Percentiles rank a stretch among this genome's conserved stretches.
Conservation (phyloP, 2,329 filamentous ascomycete species). For the Colletotrichum falcatum region DNA sequence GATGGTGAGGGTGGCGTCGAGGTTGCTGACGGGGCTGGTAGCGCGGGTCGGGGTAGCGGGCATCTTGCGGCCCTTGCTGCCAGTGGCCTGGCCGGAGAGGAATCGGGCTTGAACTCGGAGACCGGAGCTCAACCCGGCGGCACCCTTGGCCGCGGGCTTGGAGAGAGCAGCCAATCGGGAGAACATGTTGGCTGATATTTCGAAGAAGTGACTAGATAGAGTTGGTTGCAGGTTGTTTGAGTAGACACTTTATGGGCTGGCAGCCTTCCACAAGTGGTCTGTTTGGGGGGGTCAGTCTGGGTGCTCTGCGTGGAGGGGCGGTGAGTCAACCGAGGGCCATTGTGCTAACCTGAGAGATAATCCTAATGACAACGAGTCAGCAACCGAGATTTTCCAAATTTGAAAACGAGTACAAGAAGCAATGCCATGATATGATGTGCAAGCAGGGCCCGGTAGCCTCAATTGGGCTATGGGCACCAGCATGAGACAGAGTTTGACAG, state of each 20-base stretch:
- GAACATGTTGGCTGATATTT: conserved; percentile 64
- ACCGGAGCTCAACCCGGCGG: conserved; percentile 51
- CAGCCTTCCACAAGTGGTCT: conserved; percentile 68
- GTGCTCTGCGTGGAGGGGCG: conserved; percentile 45
- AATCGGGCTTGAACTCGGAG: conserved; percentile 51
- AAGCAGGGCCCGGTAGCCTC: conserved; percentile 14
- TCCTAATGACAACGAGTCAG: conserved; percentile 67
- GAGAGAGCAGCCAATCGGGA: conserved; percentile 66
- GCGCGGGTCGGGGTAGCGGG: conserved; percentile 68
- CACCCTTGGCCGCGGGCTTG: conserved; percentile 63
- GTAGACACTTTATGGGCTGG: conserved; percentile 57
- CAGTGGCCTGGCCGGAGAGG: conserved; percentile 59
- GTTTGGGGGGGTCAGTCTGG: conserved; percentile 47
- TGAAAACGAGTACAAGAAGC: background rate
- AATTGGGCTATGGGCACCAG: conserved; percentile 30
- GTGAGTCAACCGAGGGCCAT: conserved; percentile 55
- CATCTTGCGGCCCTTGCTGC: conserved; percentile 77
- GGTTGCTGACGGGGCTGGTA: conserved; percentile 75
- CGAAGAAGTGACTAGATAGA: background rate
- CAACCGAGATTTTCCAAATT: conserved; percentile 41
- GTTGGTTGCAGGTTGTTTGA: conserved; percentile 24
- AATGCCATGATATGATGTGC: background rate
- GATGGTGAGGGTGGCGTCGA: conserved; percentile 94
- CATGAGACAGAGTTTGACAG: conserved; percentile 29
- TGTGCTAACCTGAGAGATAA: conserved; percentile 78